These are phyloP conservation scores for Mucor ambiguus DNA, from an alignment of 371 early-diverging fungal species.

Conservation along the genomic window DNA sequence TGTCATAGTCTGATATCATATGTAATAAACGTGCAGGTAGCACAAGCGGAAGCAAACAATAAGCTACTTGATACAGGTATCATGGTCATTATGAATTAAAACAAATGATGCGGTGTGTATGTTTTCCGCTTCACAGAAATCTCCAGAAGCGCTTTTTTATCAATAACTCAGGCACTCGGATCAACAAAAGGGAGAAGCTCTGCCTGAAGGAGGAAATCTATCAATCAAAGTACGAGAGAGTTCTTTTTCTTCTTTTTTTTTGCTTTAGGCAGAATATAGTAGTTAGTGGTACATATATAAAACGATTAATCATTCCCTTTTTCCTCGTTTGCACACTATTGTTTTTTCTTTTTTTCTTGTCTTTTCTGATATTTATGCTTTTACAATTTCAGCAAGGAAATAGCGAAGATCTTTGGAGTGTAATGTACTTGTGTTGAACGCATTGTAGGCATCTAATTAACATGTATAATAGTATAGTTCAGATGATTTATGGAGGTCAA, in stretches of 20 bases:
- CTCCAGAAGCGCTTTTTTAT: not conserved
- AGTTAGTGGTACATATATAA: not conserved
- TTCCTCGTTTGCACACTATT: conserved; percentile 1
- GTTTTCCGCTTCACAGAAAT: not conserved
- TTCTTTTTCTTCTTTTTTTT: not conserved
- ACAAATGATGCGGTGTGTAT: no score
- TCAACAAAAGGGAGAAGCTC: not conserved
- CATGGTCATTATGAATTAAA: no score
- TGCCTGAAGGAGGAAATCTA: not conserved
- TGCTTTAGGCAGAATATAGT: not conserved
- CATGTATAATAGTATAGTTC: conserved; percentile 19
- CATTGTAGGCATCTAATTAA: not conserved
- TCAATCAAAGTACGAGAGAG: not conserved
- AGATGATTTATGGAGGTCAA: conserved; percentile 33
- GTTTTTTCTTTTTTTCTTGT: not conserved
- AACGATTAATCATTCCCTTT: not conserved
- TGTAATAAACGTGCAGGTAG: not conserved
- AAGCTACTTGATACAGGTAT: not conserved
- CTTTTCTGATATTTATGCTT: conserved; percentile 16
- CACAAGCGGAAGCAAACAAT: not conserved
- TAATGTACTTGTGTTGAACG: conserved; percentile 12
- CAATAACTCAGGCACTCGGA: not conserved
- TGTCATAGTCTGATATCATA: conserved; percentile 2
- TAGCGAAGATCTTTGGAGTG: conserved; percentile 35
- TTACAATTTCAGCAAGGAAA: conserved; percentile 35